A percentile compares a stretch with the other conserved stretches of the same genome.
Evolutionary conservation across 805 yeast species (phyloP).

Genomic region (Monosporozyma yasuniensis): DNA sequence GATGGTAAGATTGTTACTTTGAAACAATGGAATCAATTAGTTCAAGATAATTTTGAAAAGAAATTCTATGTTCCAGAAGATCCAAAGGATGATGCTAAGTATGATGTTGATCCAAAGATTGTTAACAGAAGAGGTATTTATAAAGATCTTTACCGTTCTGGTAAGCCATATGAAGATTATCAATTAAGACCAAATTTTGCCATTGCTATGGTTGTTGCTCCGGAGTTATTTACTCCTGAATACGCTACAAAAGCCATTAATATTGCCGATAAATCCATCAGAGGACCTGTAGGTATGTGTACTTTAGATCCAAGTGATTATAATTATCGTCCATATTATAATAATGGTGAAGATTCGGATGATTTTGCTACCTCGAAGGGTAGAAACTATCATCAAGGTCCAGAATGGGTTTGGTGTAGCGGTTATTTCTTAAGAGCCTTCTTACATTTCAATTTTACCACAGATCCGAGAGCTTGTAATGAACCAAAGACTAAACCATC

Average conservation of each 20-base stretch:
- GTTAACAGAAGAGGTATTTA: slow-evolving; percentile 90
- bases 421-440: slow-evolving; percentile 85
- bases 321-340: slow-evolving; percentile 85
- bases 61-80: slow-evolving; percentile 68
- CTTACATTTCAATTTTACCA: slow-evolving; percentile 40
- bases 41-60: slow-evolving; percentile 69
- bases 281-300: slow-evolving; percentile 88
- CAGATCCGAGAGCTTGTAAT: slow-evolving; percentile 31
- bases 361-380: slow-evolving; percentile 94
- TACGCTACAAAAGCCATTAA: slow-evolving; percentile 57
- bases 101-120: slow-evolving; percentile 50
- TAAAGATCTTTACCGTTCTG: slow-evolving; percentile 74
- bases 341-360: slow-evolving; percentile 65
- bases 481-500: slow-evolving; percentile 33
- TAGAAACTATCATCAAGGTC: slow-evolving; percentile 96
- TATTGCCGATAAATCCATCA: slow-evolving; percentile 59
- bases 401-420: slow-evolving; percentile 93
- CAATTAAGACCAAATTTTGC: slow-evolving; percentile 88
- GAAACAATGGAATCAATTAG: slow-evolving; percentile 59
- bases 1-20: slow-evolving; percentile 52
- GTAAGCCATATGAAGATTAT: slow-evolving; percentile 88
- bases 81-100: slow-evolving; percentile 50
- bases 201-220: slow-evolving; percentile 90
- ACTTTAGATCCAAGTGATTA: slow-evolving; percentile 89
- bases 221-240: slow-evolving; percentile 66